phyloP scores from a whole-genome alignment of 164 flowering plant genomes.

The Brasenia schreberi region DNA sequence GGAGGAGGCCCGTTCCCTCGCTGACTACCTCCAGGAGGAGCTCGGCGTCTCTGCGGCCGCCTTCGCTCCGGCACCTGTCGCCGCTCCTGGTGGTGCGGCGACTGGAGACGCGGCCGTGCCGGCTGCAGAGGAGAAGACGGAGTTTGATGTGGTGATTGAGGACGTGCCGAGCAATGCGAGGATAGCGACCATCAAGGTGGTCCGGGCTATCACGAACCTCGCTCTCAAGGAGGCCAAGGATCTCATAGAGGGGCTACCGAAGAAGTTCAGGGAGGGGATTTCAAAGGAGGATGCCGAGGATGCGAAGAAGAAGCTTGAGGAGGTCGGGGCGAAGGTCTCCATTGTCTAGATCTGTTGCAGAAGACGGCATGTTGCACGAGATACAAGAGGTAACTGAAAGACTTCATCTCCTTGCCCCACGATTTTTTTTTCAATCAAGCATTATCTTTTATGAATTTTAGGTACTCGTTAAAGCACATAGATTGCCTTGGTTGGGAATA shows the following conservation, averaged over 20 bases:
- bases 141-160: slow-evolving; percentile 83
- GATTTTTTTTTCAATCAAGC: too few relatives aligned
- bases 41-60: slow-evolving; percentile 90
- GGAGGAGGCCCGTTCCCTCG: slow-evolving; percentile 53
- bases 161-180: slow-evolving; percentile 85
- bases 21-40: slow-evolving; percentile 74
- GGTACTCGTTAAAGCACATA: too few relatives aligned
- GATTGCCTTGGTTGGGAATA: too few relatives aligned
- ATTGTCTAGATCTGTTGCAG: slow-evolving; percentile 21
- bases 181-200: slow-evolving; percentile 81
- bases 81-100: slow-evolving; percentile 21
- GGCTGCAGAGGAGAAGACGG: slow-evolving; percentile 88
- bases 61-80: slow-evolving; percentile 68
- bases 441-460: too few relatives aligned
- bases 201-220: slow-evolving; percentile 68
- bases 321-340: slow-evolving; percentile 74
- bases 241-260: slow-evolving; percentile 84
- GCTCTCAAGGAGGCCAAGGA: slow-evolving; percentile 98
- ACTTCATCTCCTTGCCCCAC: background rate
- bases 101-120: slow-evolving; percentile 37
- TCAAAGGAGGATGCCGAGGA: slow-evolving; percentile 92
- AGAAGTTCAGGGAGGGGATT: slow-evolving; percentile 76
- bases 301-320: slow-evolving; percentile 93
- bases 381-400: background rate
- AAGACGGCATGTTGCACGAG: background rate